Percentiles rank a stretch among this genome's conserved stretches.
These are phyloP conservation scores for Carex kokanica DNA, from an alignment of 176 grass and related monocot species.

Conservation along the genomic window DNA sequence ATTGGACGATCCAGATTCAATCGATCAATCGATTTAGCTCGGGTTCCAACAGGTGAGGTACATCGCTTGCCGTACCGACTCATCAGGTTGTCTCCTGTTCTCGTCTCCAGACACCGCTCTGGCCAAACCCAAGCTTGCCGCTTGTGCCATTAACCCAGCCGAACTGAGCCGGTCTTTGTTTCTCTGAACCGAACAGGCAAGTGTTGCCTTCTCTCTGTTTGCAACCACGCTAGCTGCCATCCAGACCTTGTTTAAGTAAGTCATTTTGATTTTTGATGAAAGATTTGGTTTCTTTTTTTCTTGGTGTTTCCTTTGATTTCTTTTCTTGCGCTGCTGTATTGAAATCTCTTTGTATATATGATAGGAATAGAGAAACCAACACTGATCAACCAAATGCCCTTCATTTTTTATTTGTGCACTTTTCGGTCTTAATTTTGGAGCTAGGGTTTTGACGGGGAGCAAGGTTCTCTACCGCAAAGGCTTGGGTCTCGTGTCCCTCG, in stretches of 20 bases:
- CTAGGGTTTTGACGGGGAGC: too few relatives aligned
- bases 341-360: neutral
- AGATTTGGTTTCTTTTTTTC: neutral
- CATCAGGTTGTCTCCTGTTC: conserved; percentile 11
- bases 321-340: neutral
- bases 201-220: conserved; percentile 25
- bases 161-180: conserved; percentile 18
- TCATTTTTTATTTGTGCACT: too few relatives aligned
- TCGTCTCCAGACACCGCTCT: conserved; percentile 14
- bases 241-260: conserved; percentile 37
- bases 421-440: too few relatives aligned
- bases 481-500: too few relatives aligned
- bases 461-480: too few relatives aligned
- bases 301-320: neutral
- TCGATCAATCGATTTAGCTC: conserved; percentile 3
- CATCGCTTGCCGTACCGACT: conserved; percentile 42
- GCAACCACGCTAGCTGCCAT: conserved; percentile 38
- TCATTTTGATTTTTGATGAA: conserved; percentile 14
- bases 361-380: too few relatives aligned
- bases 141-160: conserved; percentile 8
- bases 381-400: too few relatives aligned
- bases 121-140: neutral
- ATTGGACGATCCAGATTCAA: neutral
- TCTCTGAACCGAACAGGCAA: conserved; percentile 16
- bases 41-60: conserved; percentile 45